phyloP scores from a whole-genome alignment of 2,329 filamentous ascomycete species.

The Pseudogymnoascus sp. region DNA sequence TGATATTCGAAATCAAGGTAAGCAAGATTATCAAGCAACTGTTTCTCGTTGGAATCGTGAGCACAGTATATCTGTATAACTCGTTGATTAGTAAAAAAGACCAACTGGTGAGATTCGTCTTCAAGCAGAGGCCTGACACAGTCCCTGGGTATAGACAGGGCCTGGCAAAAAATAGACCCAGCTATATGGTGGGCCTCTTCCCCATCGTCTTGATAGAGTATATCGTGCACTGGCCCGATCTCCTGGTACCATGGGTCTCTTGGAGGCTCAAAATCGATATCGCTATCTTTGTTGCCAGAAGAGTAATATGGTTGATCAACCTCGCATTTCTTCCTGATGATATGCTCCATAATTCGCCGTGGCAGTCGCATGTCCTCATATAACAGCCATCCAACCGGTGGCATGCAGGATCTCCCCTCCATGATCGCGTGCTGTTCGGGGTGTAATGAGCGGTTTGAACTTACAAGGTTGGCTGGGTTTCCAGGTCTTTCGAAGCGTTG shows the following conservation, averaged over 20 bases:
- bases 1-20: neutral
- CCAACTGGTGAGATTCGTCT: conserved; percentile 16
- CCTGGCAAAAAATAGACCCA: neutral
- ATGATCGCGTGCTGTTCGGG: neutral
- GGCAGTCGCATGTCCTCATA: neutral
- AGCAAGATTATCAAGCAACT: neutral
- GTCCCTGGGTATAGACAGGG: neutral
- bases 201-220: neutral
- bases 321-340: neutral
- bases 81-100: conserved; percentile 26
- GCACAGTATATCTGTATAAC: conserved; percentile 23
- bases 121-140: neutral
- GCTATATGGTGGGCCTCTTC: neutral
- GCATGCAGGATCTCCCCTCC: neutral
- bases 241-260: conserved; percentile 3
- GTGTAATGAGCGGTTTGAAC: neutral
- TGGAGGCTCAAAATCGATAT: neutral
- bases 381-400: neutral
- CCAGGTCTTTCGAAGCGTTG: conserved; percentile 6
- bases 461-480: neutral
- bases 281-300: neutral
- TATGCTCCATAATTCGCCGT: neutral
- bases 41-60: conserved; percentile 17
- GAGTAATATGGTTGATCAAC: neutral
- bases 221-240: conserved; percentile 6